These are phyloP conservation scores for Wickerhamiella lipophila DNA, from an alignment of 805 yeast species.

Conservation along the genomic window DNA sequence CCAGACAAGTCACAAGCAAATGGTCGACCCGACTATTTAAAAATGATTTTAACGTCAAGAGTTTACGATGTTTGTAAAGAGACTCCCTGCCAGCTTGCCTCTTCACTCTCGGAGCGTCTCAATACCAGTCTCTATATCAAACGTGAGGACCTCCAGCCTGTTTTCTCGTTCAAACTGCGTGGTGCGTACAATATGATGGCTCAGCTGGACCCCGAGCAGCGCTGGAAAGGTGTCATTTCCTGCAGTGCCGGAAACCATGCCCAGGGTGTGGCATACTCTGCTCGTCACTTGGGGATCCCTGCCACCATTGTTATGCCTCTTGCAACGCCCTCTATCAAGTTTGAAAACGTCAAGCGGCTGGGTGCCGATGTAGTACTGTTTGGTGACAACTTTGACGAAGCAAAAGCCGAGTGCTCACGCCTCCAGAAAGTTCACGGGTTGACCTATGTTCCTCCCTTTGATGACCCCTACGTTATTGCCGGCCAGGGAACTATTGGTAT, in stretches of 20 bases:
- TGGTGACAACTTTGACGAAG: constrained; percentile 93
- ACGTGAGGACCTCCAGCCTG: constrained; percentile 89
- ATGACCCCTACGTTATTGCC: constrained; percentile 95
- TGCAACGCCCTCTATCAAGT: constrained; percentile 91
- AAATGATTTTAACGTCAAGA: constrained; percentile 77
- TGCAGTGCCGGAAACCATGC: constrained; percentile 99
- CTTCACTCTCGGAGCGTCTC: constrained; percentile 57
- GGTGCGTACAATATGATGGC: constrained; percentile 98
- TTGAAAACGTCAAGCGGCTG: constrained; percentile 75
- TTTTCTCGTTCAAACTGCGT: constrained; percentile 87
- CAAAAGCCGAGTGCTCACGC: constrained; percentile 78
- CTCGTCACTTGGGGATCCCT: constrained; percentile 70
- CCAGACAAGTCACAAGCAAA: constrained; percentile 13
- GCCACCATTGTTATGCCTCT: constrained; percentile 98
- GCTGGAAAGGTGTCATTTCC: constrained; percentile 81
- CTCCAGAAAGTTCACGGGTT: constrained; percentile 56
- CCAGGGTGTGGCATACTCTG: constrained; percentile 94
- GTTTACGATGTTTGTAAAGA: constrained; percentile 93
- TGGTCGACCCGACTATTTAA: constrained; percentile 84
- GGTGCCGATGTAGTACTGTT: constrained; percentile 88
- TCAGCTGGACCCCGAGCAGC: constrained; percentile 46
- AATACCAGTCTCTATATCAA: constrained; percentile 68
- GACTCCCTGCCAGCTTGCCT: constrained; percentile 69
- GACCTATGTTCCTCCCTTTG: constrained; percentile 94
- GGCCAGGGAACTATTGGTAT: constrained; percentile 97